These are phyloP conservation scores for Pseudonectria foliicola DNA, from an alignment of 2,329 filamentous ascomycete species.

Conservation along the genomic window DNA sequence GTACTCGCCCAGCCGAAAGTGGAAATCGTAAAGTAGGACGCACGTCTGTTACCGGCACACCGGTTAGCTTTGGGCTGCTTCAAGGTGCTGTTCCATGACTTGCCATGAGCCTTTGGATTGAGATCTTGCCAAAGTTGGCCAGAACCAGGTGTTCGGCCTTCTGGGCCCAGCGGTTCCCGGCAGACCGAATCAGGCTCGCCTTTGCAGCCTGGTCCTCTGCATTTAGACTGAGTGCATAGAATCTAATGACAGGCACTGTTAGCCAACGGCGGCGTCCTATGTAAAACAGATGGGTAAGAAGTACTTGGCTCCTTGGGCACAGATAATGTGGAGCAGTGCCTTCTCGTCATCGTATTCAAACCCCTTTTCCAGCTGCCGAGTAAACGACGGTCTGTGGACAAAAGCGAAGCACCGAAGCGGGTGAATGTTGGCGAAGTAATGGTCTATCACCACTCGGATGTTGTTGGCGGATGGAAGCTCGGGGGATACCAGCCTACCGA, in stretches of 20 bases:
- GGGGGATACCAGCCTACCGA: slow-evolving; percentile 26
- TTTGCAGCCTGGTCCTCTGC: slow-evolving; percentile 25
- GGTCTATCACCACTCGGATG: slow-evolving; percentile 29
- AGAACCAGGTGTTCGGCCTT: slow-evolving; percentile 29
- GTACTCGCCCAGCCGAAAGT: slow-evolving; percentile 33
- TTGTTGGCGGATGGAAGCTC: slow-evolving; percentile 27
- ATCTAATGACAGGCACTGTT: slow-evolving; percentile 18
- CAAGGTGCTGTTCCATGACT: not conserved
- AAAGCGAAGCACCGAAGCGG: slow-evolving; percentile 34
- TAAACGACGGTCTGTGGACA: slow-evolving; percentile 33
- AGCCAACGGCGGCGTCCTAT: too few species aligned
- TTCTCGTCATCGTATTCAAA: slow-evolving; percentile 30
- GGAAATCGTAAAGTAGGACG: slow-evolving; percentile 33
- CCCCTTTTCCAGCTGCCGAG: slow-evolving; percentile 31
- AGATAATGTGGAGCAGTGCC: slow-evolving; percentile 30
- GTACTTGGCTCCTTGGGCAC: slow-evolving; percentile 33
- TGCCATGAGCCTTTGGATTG: slow-evolving; percentile 33
- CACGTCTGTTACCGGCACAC: slow-evolving; percentile 23
- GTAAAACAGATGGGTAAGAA: not conserved
- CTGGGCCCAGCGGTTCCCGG: slow-evolving; percentile 32
- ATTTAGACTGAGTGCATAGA: slow-evolving; percentile 25
- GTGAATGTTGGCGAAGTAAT: slow-evolving; percentile 34
- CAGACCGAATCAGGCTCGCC: slow-evolving; percentile 23
- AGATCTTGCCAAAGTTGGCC: slow-evolving; percentile 32
- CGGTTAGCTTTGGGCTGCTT: not conserved